Evolutionary conservation across 1,284 basidiomycete genomes (phyloP).

Genomic region (Apiotrichum siamense): DNA sequence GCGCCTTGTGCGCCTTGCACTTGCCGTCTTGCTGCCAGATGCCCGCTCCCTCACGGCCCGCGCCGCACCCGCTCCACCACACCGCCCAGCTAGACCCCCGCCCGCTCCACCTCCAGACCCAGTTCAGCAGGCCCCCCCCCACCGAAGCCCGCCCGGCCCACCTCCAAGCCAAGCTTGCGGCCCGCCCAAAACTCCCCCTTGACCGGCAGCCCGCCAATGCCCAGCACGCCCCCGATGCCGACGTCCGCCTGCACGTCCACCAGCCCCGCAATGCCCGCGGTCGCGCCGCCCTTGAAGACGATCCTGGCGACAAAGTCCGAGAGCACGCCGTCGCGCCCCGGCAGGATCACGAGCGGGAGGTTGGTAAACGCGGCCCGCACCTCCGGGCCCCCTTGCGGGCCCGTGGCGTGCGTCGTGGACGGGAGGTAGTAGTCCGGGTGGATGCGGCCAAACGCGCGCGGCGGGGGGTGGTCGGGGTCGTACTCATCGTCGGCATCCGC

Average conservation of each 20-base stretch:
- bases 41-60: too few species aligned
- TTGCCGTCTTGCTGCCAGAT: too few species aligned
- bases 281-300: slow-evolving; percentile 44
- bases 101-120: too few species aligned
- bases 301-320: slow-evolving; percentile 45
- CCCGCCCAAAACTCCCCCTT: slow-evolving; percentile 37
- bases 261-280: slow-evolving; percentile 42
- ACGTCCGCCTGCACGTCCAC: slow-evolving; percentile 29
- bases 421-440: slow-evolving; percentile 14
- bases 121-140: too few species aligned
- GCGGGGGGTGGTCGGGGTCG: slow-evolving; percentile 17
- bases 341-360: slow-evolving; percentile 40
- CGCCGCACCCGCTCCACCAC: too few species aligned
- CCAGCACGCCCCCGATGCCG: slow-evolving; percentile 27
- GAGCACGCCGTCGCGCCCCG: slow-evolving; percentile 36
- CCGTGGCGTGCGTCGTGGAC: slow-evolving; percentile 16
- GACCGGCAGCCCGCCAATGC: slow-evolving; percentile 36
- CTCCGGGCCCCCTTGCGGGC: slow-evolving; percentile 22
- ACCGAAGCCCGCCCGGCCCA: too few species aligned
- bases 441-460: slow-evolving; percentile 24
- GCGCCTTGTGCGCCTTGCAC: too few species aligned
- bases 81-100: too few species aligned
- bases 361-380: slow-evolving; percentile 40
- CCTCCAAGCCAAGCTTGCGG: not conserved
- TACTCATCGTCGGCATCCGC: not conserved